phyloP scores from a whole-genome alignment of 2,329 filamentous ascomycete genomes.

The Xylariaceae sp. region DNA sequence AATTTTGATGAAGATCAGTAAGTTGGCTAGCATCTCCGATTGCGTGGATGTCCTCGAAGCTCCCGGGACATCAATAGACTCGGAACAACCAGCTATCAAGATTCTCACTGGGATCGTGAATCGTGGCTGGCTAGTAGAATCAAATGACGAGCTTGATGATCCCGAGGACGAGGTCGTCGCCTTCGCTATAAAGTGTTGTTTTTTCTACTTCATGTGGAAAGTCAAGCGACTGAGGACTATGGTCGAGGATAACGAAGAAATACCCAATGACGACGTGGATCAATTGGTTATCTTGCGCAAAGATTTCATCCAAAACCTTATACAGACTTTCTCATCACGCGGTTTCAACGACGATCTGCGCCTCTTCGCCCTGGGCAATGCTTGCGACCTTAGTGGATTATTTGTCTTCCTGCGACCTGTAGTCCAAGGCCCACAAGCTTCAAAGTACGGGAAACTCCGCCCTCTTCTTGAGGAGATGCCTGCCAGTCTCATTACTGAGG shows the following conservation, averaged over 20 bases:
- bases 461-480: constrained; percentile 71
- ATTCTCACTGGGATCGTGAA: constrained; percentile 73
- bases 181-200: constrained; percentile 73
- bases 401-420: constrained; percentile 72
- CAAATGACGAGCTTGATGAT: constrained; percentile 71
- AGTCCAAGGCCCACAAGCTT: constrained; percentile 48
- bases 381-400: constrained; percentile 81
- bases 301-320: constrained; percentile 63
- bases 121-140: constrained; percentile 70
- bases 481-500: constrained; percentile 59
- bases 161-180: constrained; percentile 79
- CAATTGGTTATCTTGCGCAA: constrained; percentile 58
- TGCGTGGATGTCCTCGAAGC: constrained; percentile 76
- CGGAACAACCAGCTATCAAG: constrained; percentile 60
- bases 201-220: constrained; percentile 98
- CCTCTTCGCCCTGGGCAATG: constrained; percentile 71
- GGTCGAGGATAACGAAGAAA: constrained; percentile 56
- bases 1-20: constrained; percentile 76
- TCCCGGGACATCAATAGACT: constrained; percentile 51
- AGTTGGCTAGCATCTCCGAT: constrained; percentile 78
- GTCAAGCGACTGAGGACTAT: constrained; percentile 61
- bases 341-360: constrained; percentile 77
- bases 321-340: constrained; percentile 69
- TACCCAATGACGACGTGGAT: constrained; percentile 63
- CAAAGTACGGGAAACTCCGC: constrained; percentile 57